Conservation (phyloP, 352 stramenopile species). For the Phytopythium vexans region DNA sequence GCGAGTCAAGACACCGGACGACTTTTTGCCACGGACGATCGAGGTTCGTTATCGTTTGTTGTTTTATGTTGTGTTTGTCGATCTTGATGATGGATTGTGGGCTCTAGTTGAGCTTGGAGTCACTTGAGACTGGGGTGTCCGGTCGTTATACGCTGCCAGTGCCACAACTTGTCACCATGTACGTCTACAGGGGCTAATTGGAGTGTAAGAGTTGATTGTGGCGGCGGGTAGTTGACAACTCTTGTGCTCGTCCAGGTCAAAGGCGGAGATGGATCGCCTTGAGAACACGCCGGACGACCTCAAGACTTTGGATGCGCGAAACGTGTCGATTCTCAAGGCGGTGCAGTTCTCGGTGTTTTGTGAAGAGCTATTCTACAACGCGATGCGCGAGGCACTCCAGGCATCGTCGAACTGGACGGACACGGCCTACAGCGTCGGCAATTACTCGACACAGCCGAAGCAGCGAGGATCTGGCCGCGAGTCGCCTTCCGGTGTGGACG, state of each 20-base stretch:
- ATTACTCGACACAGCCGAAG: slow-evolving; percentile 24
- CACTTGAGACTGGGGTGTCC: slow-evolving; percentile 25
- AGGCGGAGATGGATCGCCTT: slow-evolving; percentile 48
- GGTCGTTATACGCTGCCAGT: slow-evolving; percentile 43
- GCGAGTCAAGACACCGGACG: slow-evolving; percentile 70
- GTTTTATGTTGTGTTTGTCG: not conserved
- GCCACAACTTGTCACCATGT: slow-evolving; percentile 41
- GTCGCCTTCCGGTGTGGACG: slow-evolving; percentile 21
- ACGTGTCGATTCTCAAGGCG: slow-evolving; percentile 64
- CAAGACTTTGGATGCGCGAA: slow-evolving; percentile 62
- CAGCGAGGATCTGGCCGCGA: too few species aligned
- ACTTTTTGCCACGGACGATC: slow-evolving; percentile 74
- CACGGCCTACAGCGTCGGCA: slow-evolving; percentile 60
- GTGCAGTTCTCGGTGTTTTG: slow-evolving; percentile 88
- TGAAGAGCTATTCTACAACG: slow-evolving; percentile 79
- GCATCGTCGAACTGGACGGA: slow-evolving; percentile 66
- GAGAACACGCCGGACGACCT: slow-evolving; percentile 62
- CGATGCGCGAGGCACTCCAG: slow-evolving; percentile 80
- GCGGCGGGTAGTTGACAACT: not conserved
- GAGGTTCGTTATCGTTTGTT: slow-evolving; percentile 31
- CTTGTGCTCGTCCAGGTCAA: slow-evolving; percentile 29
- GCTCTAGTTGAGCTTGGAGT: slow-evolving; percentile 32
- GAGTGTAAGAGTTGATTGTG: not conserved
- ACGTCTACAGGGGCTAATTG: slow-evolving; percentile 6
- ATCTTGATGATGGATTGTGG: not conserved